Evolutionary conservation across 805 yeast species (phyloP).

Genomic region (Alloascoidea hylecoeti): DNA sequence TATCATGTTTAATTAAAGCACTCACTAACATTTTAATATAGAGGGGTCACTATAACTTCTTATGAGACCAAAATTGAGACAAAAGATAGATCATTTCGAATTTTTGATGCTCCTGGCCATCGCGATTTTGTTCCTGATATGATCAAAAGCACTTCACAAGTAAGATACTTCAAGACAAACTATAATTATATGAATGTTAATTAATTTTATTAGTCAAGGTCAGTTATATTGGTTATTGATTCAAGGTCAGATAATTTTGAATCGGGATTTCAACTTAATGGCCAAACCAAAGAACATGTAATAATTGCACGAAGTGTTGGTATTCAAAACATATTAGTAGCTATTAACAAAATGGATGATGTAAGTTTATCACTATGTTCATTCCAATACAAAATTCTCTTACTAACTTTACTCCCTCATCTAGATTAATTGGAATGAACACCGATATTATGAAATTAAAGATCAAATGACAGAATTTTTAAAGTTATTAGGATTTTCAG

Average conservation of each 20-base stretch:
- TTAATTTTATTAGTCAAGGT: slow-evolving; percentile 64
- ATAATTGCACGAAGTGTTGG: slow-evolving; percentile 55
- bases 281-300: slow-evolving; percentile 73
- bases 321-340: slow-evolving; percentile 42
- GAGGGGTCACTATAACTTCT: slow-evolving; percentile 74
- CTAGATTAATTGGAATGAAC: slow-evolving; percentile 39
- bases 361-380: slow-evolving; percentile 11
- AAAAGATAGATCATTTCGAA: slow-evolving; percentile 35
- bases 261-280: slow-evolving; percentile 48
- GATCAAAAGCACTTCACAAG: slow-evolving; percentile 50
- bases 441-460: slow-evolving; percentile 22
- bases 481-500: slow-evolving; percentile 33
- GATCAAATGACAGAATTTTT: slow-evolving; percentile 24
- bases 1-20: not conserved
- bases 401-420: not conserved
- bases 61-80: slow-evolving; percentile 59
- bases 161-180: too few relatives aligned
- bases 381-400: not conserved
- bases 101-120: slow-evolving; percentile 81
- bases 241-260: slow-evolving; percentile 54
- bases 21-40: not conserved
- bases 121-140: slow-evolving; percentile 66
- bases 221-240: slow-evolving; percentile 62
- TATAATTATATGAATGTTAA: too few relatives aligned
- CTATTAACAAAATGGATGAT: slow-evolving; percentile 59